phyloP scores from a whole-genome alignment of 257 asterid species.

The Avicennia marina region DNA sequence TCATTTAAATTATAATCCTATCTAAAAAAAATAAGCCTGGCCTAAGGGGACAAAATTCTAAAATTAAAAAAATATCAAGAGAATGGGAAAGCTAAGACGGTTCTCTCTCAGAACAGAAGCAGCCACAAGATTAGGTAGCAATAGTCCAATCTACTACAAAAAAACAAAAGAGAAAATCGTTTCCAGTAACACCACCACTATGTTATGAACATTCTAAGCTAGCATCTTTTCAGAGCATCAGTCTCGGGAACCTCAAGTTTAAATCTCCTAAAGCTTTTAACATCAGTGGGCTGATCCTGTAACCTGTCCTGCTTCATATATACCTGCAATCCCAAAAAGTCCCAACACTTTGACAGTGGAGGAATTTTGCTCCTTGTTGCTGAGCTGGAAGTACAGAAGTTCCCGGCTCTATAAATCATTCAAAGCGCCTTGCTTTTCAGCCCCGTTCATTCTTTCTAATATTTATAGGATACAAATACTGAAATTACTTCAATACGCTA shows the following conservation, averaged over 20 bases:
- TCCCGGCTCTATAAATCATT: background rate
- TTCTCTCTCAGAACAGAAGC: background rate
- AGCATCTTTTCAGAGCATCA: slow-evolving; percentile 1
- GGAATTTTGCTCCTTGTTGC: background rate
- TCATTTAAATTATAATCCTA: too few relatives aligned
- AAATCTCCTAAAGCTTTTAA: background rate
- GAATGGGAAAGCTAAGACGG: background rate
- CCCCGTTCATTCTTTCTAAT: slow-evolving; percentile 5
- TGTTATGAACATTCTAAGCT: slow-evolving; percentile 7
- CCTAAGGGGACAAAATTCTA: background rate
- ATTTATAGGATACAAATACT: background rate
- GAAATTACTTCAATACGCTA: background rate
- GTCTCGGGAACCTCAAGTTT: background rate
- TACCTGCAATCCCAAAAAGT: background rate
- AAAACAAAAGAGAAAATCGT: background rate
- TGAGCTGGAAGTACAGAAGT: background rate
- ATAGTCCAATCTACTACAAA: background rate
- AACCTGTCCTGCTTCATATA: background rate
- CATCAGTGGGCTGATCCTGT: background rate
- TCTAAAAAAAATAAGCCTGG: too few relatives aligned
- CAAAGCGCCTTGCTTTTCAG: slow-evolving; percentile 4
- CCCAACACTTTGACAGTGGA: background rate
- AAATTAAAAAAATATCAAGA: background rate
- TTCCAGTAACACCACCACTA: background rate
- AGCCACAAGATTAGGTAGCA: background rate